Conservation (phyloP, 345 rosid genomes). For the Triadica sebifera region DNA sequence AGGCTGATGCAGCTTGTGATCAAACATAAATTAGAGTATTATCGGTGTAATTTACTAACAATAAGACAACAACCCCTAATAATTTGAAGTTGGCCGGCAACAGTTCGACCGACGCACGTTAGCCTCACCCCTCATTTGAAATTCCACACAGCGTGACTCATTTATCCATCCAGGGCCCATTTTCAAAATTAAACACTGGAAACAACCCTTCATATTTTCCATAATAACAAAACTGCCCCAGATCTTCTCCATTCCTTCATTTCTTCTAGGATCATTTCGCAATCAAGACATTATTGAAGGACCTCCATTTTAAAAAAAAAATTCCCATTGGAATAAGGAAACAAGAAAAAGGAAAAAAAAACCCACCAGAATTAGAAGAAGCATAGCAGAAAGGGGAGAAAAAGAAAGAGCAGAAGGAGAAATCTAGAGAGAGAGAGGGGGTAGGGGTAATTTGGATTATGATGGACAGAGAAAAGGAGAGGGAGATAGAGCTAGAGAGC, state of each 20-base stretch:
- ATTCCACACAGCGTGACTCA: constrained; percentile 5
- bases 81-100: constrained; percentile 24
- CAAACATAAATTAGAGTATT: too few species aligned
- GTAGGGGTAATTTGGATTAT: constrained; percentile 62
- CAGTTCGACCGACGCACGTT: constrained; percentile 19
- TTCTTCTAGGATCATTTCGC: constrained; percentile 3
- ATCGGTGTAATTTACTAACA: too few species aligned
- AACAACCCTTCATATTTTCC: background rate
- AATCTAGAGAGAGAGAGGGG: constrained; percentile 66
- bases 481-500: constrained; percentile 97
- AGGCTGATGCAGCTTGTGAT: too few species aligned
- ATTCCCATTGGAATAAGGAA: constrained; percentile 11
- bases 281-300: constrained; percentile 21
- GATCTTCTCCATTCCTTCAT: background rate
- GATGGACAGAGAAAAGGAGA: constrained; percentile 99
- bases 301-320: constrained; percentile 27
- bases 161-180: constrained; percentile 11
- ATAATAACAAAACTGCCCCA: background rate
- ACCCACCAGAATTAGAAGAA: constrained; percentile 24
- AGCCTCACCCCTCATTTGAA: constrained; percentile 14
- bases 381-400: constrained; percentile 25
- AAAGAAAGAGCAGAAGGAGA: constrained; percentile 2
- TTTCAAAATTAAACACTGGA: background rate
- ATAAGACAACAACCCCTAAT: too few species aligned
- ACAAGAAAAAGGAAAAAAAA: constrained; percentile 12